Base-by-base conservation (phyloP, 2,329 filamentous ascomycete genomes). In the Anthostomella pinea region DNA sequence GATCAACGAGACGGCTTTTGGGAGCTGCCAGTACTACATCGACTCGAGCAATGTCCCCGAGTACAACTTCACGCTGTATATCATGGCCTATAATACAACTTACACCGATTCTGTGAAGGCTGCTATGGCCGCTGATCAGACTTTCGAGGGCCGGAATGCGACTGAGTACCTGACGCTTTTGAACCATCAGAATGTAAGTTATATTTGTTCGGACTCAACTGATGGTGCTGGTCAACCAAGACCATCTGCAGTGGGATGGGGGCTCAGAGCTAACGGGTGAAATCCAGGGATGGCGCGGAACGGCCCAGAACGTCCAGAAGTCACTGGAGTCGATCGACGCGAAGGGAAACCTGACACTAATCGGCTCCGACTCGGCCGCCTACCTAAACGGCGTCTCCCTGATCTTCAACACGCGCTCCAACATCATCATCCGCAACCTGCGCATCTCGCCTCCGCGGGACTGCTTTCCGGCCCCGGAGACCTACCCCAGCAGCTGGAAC, bases 291-390 rank as follows among this genome's bases (percentile, higher is more conserved):
- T 51, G 48, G 48, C 43, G 48, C 14, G 39, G 35, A 3, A 43
- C 39, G 4, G 47, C 40, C 6, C 47, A 50, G 17, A 46, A 50
- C 27, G 39, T 44, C 3, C 48, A 51, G 35, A 51, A 51, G 30
- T 39, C 35, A 2, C 41, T 35, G 30, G 48, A 51, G 26, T 43
- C 48, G 5, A 49, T 51, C 23, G 40, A 45, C 13, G 41, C 39
- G 1, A 33, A 39, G 19, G 46, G 48, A 6, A 45, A 51, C 18
- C 23, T 51, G 22, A 51, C 48, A 5, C 37, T 51, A n/a, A 37
- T 49, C 19, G 48, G 48, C 15, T 36, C 39, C 34, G 46, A 49
- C 30, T 43, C 41, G 1, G 25, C 33, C 8, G 34, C 48, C 8
- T 35, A 35, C 16, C 46, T 51, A 15, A 30, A 43, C 30, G 43